Evolutionary conservation across 2,329 filamentous ascomycete genomes (phyloP), one percentile per base, ranked within the genome.

Genomic region (Fusarium chaquense): DNA sequence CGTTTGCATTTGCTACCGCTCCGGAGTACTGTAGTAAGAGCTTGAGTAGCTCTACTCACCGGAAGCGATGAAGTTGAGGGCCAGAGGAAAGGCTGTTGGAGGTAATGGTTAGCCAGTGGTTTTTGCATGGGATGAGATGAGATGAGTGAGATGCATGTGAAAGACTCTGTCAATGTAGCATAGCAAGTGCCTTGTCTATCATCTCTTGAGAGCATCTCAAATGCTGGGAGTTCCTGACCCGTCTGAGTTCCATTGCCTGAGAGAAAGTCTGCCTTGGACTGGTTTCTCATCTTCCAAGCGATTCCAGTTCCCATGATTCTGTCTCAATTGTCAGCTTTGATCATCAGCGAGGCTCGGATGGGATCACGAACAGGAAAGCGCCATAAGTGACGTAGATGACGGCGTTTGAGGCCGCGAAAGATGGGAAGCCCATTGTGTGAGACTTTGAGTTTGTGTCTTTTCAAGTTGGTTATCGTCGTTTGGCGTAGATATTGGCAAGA

Each of bases 31-130:
- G 54, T 50, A 54, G 59, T 43, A 28, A 58, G 66, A 71, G 65
- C 62, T 67, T 10, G 26, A 24, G 76, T 77, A 78, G 74, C 78
- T 80, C 80, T 81, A 95, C 93, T 95, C 89, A 96, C 93, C 92
- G 84, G 92, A 93, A 80, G 93, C 93, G 83, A 96, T 92, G 84
- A 96, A 96, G 83, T 96, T 96, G 78, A 96, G 85, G 80, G 93
- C 92, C 81, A 96, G 83, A 74, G 93, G 93, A 71, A 93, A 83
- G 71, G 91, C 93, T 96, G 75, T 49, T 64, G 73, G 73, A 8
- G 67, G 13, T 30, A 30, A 30, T 52, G 64, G 77, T 83, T 72
- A 83, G 79, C 72, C 28, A 11, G 3, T 30, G 30, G 20, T 46
- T 28, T 24, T 30, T 30, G 28, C 9, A 30, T 36, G 12, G 20